A percentile compares a stretch with the other conserved stretches of the same genome.
Conservation (phyloP, 495 filamentous ascomycete species). For the Penicillium chermesinum region DNA sequence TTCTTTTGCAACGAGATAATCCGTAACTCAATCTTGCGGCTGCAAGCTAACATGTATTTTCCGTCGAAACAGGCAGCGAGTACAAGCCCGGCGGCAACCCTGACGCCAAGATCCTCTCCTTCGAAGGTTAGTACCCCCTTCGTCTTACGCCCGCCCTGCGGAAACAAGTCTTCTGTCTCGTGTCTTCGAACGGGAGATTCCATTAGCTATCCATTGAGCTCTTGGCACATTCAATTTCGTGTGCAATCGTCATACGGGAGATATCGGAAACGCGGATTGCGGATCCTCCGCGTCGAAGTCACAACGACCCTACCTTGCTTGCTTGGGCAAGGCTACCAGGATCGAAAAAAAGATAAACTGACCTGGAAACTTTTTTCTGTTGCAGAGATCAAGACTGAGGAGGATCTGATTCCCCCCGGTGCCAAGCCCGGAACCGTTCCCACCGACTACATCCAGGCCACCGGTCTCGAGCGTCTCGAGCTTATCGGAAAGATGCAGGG, state of each 20-base stretch:
- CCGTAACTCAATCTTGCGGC: neutral
- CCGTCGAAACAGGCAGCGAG: slow-evolving; percentile 27
- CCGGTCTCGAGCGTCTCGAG: slow-evolving; percentile 96
- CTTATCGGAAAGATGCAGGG: slow-evolving; percentile 99
- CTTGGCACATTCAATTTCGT: neutral
- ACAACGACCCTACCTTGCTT: slow-evolving; percentile 1
- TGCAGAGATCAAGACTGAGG: slow-evolving; percentile 74
- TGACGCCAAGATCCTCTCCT: slow-evolving; percentile 43
- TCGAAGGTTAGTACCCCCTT: slow-evolving; percentile 31
- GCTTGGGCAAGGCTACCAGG: no score
- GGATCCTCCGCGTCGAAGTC: slow-evolving; percentile 3
- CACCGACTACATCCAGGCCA: slow-evolving; percentile 89
- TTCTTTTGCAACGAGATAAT: neutral
- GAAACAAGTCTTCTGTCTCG: neutral
- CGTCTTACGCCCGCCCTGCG: slow-evolving; percentile 11
- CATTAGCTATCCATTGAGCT: neutral
- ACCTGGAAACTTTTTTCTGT: slow-evolving; percentile 1
- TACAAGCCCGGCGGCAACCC: slow-evolving; percentile 33
- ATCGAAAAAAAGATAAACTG: neutral
- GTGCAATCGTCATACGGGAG: slow-evolving; percentile 8
- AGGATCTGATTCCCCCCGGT: slow-evolving; percentile 81
- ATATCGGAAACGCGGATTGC: slow-evolving; percentile 14
- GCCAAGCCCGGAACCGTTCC: slow-evolving; percentile 77
- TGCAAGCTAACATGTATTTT: slow-evolving; percentile 26
- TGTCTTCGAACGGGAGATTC: neutral